Conservation (phyloP, 805 yeast species). For the Torulaspora maleeae region DNA sequence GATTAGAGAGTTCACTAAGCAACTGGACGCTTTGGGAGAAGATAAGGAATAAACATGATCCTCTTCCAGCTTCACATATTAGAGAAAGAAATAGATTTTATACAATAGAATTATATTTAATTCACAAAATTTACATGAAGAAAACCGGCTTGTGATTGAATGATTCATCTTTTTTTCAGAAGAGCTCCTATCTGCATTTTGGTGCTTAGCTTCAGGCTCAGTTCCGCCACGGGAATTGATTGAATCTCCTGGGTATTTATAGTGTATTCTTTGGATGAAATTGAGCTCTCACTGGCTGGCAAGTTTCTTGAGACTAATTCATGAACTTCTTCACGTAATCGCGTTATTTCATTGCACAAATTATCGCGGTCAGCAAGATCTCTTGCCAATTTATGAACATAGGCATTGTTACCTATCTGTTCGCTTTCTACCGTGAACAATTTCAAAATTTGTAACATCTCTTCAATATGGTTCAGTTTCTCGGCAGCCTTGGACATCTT, state of each 20-base stretch:
- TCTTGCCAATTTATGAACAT: slow-evolving; percentile 15
- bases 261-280: neutral
- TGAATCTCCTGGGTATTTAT: slow-evolving; percentile 7
- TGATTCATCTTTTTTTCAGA: slow-evolving; percentile 14
- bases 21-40: slow-evolving; percentile 26
- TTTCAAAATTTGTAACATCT: slow-evolving; percentile 22
- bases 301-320: slow-evolving; percentile 12
- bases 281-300: neutral
- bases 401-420: slow-evolving; percentile 15
- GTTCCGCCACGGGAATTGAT: slow-evolving; percentile 23
- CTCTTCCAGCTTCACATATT: too few relatives aligned
- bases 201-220: slow-evolving; percentile 24
- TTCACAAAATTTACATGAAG: neutral
- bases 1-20: slow-evolving; percentile 44
- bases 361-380: slow-evolving; percentile 19
- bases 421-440: slow-evolving; percentile 15
- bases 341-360: slow-evolving; percentile 21
- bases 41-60: too few relatives aligned
- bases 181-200: slow-evolving; percentile 28
- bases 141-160: neutral
- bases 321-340: slow-evolving; percentile 23
- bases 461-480: slow-evolving; percentile 17
- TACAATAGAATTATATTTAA: neutral
- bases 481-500: slow-evolving; percentile 19
- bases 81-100: neutral